Percentiles rank a stretch among this genome's conserved stretches.
These are phyloP conservation scores for Seiridium unicorne DNA, from an alignment of 2,329 filamentous ascomycete species.

Conservation along the genomic window DNA sequence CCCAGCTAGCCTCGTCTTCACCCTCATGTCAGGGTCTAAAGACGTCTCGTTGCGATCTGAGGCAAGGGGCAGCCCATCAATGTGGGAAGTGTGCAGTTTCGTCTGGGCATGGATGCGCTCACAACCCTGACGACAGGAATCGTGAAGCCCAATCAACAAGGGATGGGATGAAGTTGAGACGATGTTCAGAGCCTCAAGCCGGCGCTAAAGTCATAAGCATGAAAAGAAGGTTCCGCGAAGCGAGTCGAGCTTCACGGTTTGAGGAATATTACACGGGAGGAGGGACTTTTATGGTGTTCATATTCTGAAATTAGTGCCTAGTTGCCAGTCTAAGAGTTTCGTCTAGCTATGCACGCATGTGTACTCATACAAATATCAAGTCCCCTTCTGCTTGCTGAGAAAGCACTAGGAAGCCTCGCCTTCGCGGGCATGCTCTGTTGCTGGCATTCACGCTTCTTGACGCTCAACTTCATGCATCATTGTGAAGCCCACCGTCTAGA, in stretches of 20 bases:
- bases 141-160: not conserved
- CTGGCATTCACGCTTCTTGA: not conserved
- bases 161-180: conserved; percentile 1
- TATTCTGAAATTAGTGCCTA: not conserved
- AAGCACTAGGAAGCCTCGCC: not conserved
- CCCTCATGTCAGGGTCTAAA: not conserved
- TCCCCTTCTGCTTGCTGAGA: not conserved
- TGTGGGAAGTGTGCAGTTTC: not conserved
- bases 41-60: conserved; percentile 3
- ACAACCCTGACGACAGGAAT: not conserved
- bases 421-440: not conserved
- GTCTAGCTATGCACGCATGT: not conserved
- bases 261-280: not conserved
- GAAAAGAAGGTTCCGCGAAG: not conserved
- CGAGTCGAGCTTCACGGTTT: not conserved
- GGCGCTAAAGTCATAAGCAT: not conserved
- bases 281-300: not conserved
- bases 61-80: conserved; percentile 1
- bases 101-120: not conserved
- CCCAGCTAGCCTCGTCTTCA: not conserved
- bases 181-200: not conserved
- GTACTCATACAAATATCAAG: not conserved
- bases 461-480: not conserved
- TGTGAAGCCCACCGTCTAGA: not conserved
- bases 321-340: not conserved